phyloP scores from a whole-genome alignment of 2,329 filamentous ascomycete species.

The Fusarium sp. region DNA sequence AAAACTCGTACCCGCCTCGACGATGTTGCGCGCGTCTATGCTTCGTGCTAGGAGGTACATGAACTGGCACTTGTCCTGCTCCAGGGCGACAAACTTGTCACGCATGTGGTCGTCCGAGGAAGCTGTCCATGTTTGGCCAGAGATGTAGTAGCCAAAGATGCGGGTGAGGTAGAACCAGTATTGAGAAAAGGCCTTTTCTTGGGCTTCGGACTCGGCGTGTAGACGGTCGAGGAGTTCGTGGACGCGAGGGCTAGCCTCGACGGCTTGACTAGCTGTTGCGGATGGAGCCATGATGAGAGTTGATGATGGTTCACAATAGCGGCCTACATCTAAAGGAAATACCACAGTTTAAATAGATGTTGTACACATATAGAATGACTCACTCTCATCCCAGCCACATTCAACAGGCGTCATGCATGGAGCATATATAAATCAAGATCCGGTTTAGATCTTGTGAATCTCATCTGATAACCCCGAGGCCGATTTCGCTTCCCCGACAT shows the following conservation, averaged over 20 bases:
- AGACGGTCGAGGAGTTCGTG: conserved; percentile 43
- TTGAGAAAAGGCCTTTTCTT: conserved; percentile 43
- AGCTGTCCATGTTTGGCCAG: conserved; percentile 36
- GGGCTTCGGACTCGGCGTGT: conserved; percentile 42
- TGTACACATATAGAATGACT: not conserved
- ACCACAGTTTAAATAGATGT: conserved; percentile 9
- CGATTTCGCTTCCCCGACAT: conserved; percentile 16
- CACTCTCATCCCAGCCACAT: not conserved
- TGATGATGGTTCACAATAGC: not conserved
- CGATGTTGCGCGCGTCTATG: conserved; percentile 62
- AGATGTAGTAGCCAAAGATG: conserved; percentile 40
- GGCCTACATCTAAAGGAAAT: not conserved
- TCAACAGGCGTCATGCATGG: not conserved
- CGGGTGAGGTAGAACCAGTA: conserved; percentile 42
- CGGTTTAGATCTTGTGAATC: not conserved
- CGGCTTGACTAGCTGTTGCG: conserved; percentile 34
- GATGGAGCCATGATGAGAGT: conserved; percentile 26
- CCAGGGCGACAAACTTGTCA: conserved; percentile 71
- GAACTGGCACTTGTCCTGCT: conserved; percentile 68
- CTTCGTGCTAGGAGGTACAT: conserved; percentile 65
- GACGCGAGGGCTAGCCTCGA: conserved; percentile 42
- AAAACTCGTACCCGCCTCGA: conserved; percentile 72
- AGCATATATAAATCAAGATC: not conserved
- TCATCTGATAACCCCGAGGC: conserved; percentile 28
- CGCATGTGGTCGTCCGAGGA: conserved; percentile 54